Base-by-base conservation (phyloP, 31 red algal species). In the Pterothamnion heteromorphum region DNA sequence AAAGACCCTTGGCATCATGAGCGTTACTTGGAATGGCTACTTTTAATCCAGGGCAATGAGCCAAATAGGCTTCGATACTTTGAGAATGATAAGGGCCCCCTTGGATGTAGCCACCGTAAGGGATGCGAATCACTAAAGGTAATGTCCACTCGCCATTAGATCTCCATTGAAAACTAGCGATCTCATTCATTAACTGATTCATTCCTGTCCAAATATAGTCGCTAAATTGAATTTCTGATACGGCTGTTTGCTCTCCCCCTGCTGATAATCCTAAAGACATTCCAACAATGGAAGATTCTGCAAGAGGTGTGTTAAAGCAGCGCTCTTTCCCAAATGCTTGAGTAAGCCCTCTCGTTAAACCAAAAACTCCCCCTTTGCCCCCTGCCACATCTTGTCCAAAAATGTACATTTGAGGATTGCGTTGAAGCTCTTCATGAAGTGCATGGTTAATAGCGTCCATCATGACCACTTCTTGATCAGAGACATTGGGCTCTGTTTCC, bases 1-100 rank as follows among this genome's bases (percentile, higher is more conserved):
- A 74, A 26, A 97, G 93, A 3, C 95, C 95, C 24, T 97, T 97
- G 57, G 95, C 95, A 20, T 82, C 23, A 0, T 87, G 23, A 0
- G 95, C 91, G 71, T 92, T 95, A 35, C 91, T 30, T 0, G 95
- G 95, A 43, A 94, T 94, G 1, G 96, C 95, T 0, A 97, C 95
- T 57, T 97, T 97, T 14, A 97, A 71, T 23, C 95, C 95, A 4
- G 95, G 95, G 20, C 91, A 93, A 72, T 97, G 92, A 72, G 37
- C n/a, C 38, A 95, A 97, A 20, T 90, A 97, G 20, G 95, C 95
- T 74, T 97, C 95, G 2, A 83, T 95, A 32, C 87, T 93, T 91
- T 97, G 95, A 5, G 95, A 97, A 51, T 97, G 95, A 78, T 94
- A 97, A 0, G 89, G 92, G 14, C 95, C 95, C n/a, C 91, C 95